These are phyloP conservation scores for Phlebiopsis flavidoalba DNA, from an alignment of 768 basidiomycete genomes.

Conservation along the genomic window DNA sequence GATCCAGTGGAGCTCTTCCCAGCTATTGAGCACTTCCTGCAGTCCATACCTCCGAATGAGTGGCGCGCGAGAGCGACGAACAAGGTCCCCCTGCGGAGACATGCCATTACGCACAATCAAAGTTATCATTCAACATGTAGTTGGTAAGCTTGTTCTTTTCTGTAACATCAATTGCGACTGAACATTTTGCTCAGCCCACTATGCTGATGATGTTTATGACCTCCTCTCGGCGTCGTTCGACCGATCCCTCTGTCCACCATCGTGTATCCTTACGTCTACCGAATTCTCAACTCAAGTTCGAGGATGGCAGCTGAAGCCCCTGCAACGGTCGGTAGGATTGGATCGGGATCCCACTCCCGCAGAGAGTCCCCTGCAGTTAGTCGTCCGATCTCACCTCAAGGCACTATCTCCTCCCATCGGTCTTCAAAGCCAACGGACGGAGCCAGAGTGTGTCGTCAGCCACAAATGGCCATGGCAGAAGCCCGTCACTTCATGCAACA, in stretches of 20 bases:
- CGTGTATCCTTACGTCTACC: slow-evolving; percentile 92
- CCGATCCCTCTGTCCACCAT: slow-evolving; percentile 96
- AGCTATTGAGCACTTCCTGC: slow-evolving; percentile 90
- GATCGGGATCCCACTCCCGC: slow-evolving; percentile 34
- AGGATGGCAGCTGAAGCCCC: slow-evolving; percentile 38
- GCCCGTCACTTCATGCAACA: slow-evolving; percentile 49
- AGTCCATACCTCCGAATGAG: slow-evolving; percentile 91
- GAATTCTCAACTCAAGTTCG: slow-evolving; percentile 73
- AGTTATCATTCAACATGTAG: slow-evolving; percentile 95
- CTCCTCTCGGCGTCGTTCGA: slow-evolving; percentile 87
- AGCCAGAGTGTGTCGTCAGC: slow-evolving; percentile 68
- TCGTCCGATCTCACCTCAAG: slow-evolving; percentile 68
- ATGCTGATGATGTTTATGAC: slow-evolving; percentile 88
- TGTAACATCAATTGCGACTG: slow-evolving; percentile 7
- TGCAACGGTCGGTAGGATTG: slow-evolving; percentile 10
- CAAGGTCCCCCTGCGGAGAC: slow-evolving; percentile 88
- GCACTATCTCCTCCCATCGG: slow-evolving; percentile 47
- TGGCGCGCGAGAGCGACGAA: slow-evolving; percentile 91
- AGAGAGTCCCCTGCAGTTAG: slow-evolving; percentile 58
- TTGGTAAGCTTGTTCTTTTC: slow-evolving; percentile 56
- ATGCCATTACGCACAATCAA: slow-evolving; percentile 98
- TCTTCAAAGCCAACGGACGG: slow-evolving; percentile 51
- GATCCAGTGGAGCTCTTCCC: slow-evolving; percentile 88
- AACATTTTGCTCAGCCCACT: slow-evolving; percentile 50
- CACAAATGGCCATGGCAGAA: slow-evolving; percentile 41